These are phyloP conservation scores for Colletotrichum noveboracense DNA, from an alignment of 2,329 filamentous ascomycete species.

Conservation along the genomic window DNA sequence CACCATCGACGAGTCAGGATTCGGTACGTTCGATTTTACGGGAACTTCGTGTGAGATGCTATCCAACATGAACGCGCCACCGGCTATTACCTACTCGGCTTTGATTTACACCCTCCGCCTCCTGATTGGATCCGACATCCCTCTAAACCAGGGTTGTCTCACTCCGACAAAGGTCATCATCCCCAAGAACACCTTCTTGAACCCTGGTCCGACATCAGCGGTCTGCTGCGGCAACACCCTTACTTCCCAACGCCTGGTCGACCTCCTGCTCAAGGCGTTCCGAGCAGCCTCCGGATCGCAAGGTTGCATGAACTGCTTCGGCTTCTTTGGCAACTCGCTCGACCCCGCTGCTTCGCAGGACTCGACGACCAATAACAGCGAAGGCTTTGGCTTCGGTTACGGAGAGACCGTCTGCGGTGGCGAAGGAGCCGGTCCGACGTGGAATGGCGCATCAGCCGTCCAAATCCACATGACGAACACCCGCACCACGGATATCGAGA, in stretches of 20 bases:
- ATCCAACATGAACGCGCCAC: conserved; percentile 33
- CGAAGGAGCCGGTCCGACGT: conserved; percentile 27
- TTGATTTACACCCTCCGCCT: conserved; percentile 37
- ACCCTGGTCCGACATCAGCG: conserved; percentile 30
- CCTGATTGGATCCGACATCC: conserved; percentile 35
- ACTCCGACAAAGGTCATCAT: conserved; percentile 78
- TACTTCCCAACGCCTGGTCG: conserved; percentile 44
- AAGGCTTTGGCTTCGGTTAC: conserved; percentile 72
- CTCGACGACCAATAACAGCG: conserved; percentile 51
- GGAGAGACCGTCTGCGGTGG: conserved; percentile 84
- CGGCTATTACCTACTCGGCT: conserved; percentile 35
- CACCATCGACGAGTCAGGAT: conserved; percentile 75
- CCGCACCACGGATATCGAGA: conserved; percentile 79
- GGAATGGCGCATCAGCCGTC: conserved; percentile 52
- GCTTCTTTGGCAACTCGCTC: conserved; percentile 30
- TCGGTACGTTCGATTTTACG: conserved; percentile 67
- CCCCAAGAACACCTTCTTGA: conserved; percentile 58
- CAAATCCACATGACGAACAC: conserved; percentile 90
- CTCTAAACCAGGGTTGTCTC: conserved; percentile 59
- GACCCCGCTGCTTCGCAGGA: background rate
- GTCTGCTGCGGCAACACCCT: conserved; percentile 36
- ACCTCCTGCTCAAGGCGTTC: conserved; percentile 79
- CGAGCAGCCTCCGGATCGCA: conserved; percentile 76
- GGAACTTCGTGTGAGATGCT: conserved; percentile 33
- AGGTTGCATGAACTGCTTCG: conserved; percentile 83